Evolutionary conservation across 176 grass and related monocot species (phyloP).

Genomic region (Phoenix roebelenii): DNA sequence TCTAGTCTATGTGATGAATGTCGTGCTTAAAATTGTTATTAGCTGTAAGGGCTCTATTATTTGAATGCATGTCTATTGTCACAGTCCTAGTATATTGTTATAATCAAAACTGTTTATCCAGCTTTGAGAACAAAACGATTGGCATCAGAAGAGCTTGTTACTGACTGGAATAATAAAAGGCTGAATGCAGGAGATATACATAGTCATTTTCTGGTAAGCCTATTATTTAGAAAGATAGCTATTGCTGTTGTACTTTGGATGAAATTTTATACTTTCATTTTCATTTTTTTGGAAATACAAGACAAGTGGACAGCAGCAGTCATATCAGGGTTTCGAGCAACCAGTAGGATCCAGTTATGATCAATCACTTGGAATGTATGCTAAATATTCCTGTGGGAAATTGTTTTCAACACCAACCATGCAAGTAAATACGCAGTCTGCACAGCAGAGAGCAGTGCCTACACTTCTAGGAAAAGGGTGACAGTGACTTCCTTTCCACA

Average conservation of each 20-base stretch:
- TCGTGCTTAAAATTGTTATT: too few species aligned
- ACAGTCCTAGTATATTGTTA: too few species aligned
- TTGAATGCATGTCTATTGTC: too few species aligned
- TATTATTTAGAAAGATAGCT: neutral
- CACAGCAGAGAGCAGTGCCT: conserved; percentile 23
- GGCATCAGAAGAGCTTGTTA: conserved; percentile 67
- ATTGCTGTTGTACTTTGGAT: neutral
- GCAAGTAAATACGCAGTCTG: conserved; percentile 24
- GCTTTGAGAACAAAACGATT: conserved; percentile 77
- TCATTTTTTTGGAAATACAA: conserved; percentile 10
- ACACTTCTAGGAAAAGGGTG: conserved; percentile 80
- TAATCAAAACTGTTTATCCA: conserved; percentile 11
- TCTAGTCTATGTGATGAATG: too few species aligned
- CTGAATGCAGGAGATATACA: conserved; percentile 68
- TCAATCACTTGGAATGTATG: conserved; percentile 24
- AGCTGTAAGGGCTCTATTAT: too few species aligned
- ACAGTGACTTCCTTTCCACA: conserved; percentile 15
- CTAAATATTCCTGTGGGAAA: conserved; percentile 33
- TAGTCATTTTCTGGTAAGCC: conserved; percentile 45
- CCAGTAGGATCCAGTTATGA: conserved; percentile 40
- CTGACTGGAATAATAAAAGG: conserved; percentile 89
- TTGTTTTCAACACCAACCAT: conserved; percentile 23
- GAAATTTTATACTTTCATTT: conserved; percentile 22
- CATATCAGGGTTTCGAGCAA: conserved; percentile 42
- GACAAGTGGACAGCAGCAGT: conserved; percentile 29